Evolutionary conservation across 257 asterid species (phyloP), one percentile per base, ranked within the genome.

Genomic region (Orobanche coerulescens): DNA sequence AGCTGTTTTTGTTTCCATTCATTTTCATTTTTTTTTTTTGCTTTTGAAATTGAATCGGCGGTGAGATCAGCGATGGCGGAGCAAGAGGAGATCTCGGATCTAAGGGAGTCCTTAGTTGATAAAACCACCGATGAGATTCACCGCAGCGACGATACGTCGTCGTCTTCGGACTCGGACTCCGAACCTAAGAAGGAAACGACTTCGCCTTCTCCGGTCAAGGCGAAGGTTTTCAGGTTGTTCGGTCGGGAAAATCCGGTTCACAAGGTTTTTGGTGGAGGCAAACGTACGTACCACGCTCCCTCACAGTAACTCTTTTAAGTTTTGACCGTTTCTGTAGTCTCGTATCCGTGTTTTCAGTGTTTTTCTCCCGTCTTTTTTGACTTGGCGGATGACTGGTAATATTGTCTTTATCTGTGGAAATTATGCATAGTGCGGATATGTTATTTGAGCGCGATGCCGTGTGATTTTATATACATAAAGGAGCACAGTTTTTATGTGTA

Each of bases 191-290:
- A 70, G 74, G 26, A 73, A 75, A n/a, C 47, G 58, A 13, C 84
- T 40, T 19, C 84, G 34, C 72, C 81, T 6, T 76, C 87, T 2
- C 44, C 84, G 2, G 68, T 81, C 18, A 85, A 84, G 84, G 64
- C 31, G 39, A 81, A 78, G 86, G 28, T 72, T 60, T 70, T 39
- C 65, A 79, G 87, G 1, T 58, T 83, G 67, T 85, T 91, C 52
- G 85, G 89, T 50, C 78, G 90, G 26, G 85, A 88, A 47, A 82
- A 73, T 63, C 90, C 96, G 18, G 87, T 85, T 64, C 95, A 88
- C 80, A 70, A 78, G 75, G 92, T 79, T 44, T 81, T 91, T 14
- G 95, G 90, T 40, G 98, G 96, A 48, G 96, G 95, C 66, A 85
- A 84, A 73, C 90, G 96, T 90, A 77, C 58, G 93, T 71, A 54